Evolutionary conservation across 352 stramenopile species (phyloP).

Genomic region (Globisporangium barbulae): DNA sequence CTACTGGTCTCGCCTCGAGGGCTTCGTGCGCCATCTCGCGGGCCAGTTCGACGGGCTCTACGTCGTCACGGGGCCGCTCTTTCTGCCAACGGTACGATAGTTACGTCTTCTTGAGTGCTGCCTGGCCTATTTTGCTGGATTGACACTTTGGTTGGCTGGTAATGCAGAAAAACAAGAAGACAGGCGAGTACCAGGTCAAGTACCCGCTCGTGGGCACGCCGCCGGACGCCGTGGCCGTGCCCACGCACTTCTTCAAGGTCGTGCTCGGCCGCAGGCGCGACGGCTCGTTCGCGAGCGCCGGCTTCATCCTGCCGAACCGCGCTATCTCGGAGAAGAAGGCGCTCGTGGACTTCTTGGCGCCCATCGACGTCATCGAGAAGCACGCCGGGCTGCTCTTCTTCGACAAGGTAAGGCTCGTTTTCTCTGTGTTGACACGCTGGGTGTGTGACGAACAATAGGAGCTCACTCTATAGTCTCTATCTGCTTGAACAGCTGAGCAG

Average conservation of each 20-base stretch:
- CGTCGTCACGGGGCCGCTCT: conserved; percentile 93
- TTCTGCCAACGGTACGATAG: conserved; percentile 73
- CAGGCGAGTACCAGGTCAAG: conserved; percentile 58
- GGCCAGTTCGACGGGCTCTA: conserved; percentile 76
- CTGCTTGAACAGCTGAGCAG: conserved; percentile 33
- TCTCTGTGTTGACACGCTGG: neutral
- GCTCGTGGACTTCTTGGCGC: conserved; percentile 84
- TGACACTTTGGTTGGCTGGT: neutral
- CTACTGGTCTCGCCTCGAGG: conserved; percentile 86
- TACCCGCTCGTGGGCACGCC: conserved; percentile 85
- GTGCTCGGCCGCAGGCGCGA: conserved; percentile 62
- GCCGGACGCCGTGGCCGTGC: conserved; percentile 87
- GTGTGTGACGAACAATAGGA: neutral
- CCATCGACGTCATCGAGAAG: conserved; percentile 91
- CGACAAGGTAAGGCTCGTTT: conserved; percentile 50
- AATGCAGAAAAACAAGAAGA: conserved; percentile 61
- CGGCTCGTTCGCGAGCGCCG: conserved; percentile 73
- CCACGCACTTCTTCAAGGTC: conserved; percentile 97
- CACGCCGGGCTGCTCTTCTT: conserved; percentile 93
- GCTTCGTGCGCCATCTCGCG: conserved; percentile 84
- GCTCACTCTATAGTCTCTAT: neutral
- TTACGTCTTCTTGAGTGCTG: neutral
- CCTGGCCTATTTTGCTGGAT: neutral
- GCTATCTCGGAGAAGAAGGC: conserved; percentile 70
- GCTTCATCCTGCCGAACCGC: conserved; percentile 94